These are phyloP conservation scores for Capsella bursapastoris DNA, from an alignment of 345 rosid species.

Conservation along the genomic window DNA sequence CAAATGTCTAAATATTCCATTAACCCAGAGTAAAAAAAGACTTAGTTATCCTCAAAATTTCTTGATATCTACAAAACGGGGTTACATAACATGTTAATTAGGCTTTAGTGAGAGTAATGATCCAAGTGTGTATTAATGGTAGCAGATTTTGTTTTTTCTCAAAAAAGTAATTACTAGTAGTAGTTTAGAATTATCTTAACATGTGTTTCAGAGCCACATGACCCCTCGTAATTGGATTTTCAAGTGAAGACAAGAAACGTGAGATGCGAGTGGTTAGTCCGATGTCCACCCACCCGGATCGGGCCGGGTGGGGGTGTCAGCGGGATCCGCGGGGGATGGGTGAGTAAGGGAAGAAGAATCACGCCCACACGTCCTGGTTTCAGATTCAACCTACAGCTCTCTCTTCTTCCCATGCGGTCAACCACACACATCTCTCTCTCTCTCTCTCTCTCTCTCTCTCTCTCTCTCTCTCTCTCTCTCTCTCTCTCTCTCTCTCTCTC, in stretches of 20 bases:
- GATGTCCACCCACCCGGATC: constrained; percentile 32
- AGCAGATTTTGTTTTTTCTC: constrained; percentile 19
- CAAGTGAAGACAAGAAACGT: constrained; percentile 37
- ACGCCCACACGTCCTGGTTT: constrained; percentile 70
- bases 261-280: constrained; percentile 41
- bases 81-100: constrained; percentile 42
- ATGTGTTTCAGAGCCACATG: constrained; percentile 49
- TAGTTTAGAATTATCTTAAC: constrained; percentile 17
- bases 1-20: constrained; percentile 38
- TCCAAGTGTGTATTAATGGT: constrained; percentile 42
- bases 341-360: constrained; percentile 36
- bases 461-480: constrained; percentile 20
- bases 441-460: constrained; percentile 20
- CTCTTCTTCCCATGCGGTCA: constrained; percentile 65
- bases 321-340: constrained; percentile 51
- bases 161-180: background rate
- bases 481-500: background rate
- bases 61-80: constrained; percentile 22
- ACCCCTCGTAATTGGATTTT: constrained; percentile 21
- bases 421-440: constrained; percentile 29
- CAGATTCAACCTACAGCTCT: constrained; percentile 52
- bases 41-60: constrained; percentile 39
- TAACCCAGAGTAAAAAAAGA: background rate
- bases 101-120: constrained; percentile 41
- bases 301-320: constrained; percentile 49